A percentile compares a stretch with the other conserved stretches of the same genome.
These are phyloP conservation scores for Saccharomyces jurei DNA, from an alignment of 805 yeast genomes.

Conservation along the genomic window DNA sequence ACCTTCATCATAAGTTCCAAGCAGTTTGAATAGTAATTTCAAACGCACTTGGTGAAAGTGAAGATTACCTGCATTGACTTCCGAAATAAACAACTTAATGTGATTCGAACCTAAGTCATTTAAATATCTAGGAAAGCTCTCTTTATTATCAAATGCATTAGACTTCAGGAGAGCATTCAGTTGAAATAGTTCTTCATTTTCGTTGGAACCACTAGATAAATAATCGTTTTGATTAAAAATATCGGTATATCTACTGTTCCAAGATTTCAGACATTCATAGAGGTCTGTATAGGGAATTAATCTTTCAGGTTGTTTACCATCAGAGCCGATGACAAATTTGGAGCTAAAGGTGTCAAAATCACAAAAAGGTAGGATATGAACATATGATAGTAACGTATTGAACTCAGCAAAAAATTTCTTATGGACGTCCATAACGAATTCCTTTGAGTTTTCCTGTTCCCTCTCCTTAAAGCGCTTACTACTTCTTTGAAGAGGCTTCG, in stretches of 20 bases:
- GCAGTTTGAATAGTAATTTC: conserved; percentile 22
- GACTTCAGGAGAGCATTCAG: conserved; percentile 28
- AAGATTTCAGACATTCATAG: conserved; percentile 28
- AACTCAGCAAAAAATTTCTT: conserved; percentile 15
- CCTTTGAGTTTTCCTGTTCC: conserved; percentile 15
- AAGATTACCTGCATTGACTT: conserved; percentile 19
- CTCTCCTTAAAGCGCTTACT: conserved; percentile 36
- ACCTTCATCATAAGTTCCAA: conserved; percentile 9
- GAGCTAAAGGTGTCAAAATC: not conserved
- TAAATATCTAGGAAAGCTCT: not conserved
- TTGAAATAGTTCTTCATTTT: conserved; percentile 16
- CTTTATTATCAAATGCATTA: conserved; percentile 19
- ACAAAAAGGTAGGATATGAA: conserved; percentile 7
- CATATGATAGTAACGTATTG: not conserved
- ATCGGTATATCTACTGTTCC: conserved; percentile 32
- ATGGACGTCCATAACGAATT: conserved; percentile 8
- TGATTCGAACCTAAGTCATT: conserved; percentile 5
- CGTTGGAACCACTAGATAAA: conserved; percentile 4
- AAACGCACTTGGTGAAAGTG: conserved; percentile 36
- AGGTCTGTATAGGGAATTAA: conserved; percentile 21
- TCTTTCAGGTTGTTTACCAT: not conserved
- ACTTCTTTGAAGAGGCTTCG: conserved; percentile 28
- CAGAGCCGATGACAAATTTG: conserved; percentile 4
- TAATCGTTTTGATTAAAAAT: conserved; percentile 19
- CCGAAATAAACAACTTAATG: conserved; percentile 19